Base-by-base conservation (phyloP, 139 green algal species). In the Micractinium conductrix region DNA sequence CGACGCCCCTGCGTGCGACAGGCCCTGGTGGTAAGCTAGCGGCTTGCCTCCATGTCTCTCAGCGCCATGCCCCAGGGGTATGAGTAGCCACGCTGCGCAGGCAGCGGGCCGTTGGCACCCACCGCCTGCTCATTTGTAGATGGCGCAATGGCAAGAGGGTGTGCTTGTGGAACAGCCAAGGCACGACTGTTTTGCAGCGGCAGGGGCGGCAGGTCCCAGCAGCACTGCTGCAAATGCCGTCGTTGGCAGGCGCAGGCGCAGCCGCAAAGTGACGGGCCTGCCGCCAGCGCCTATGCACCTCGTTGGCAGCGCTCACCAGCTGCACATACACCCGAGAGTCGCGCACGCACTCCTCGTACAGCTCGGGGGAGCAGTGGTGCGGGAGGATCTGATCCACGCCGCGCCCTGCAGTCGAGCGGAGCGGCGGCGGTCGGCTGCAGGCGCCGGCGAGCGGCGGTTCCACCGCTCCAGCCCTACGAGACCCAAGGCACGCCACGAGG, bases 11-110 rank as follows among this genome's bases (percentile, higher is more conserved):
- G 71, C 43, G 1, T 79, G 72, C 21, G 24, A 37, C 62, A 24
- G 6, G 62, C 22, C 26, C 26, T 37, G 4, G 35, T 37, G 10
- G 48, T 58, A 14, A 58, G 12, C 10, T 10, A 10, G 5, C 42
- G 5, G 1, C 63, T 16, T 33, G 68, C 63, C 63, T 75, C 22
- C 67, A 83, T 83, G 62, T 83, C 78, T 38, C 12, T 35, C 80
- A 85, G 14, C 4, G 69, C 80, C 1, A 85, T 37, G 38, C 69
- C 80, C 80, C 80, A 85, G 22, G 80, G 80, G 53, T 85, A 85
- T 3, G 35, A 37, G 12, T 58, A 72, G 3, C 38, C 50, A 19
- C 69, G 80, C 26, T 44, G 1, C 17, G 4, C 21, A 8, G 80
- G 80, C 69, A 85, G 80, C 69, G 69, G 80, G 14, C 80, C 80